Evolutionary conservation across 1,139 yeast species (phyloP).

Genomic region (Yamadazyma aaseri): DNA sequence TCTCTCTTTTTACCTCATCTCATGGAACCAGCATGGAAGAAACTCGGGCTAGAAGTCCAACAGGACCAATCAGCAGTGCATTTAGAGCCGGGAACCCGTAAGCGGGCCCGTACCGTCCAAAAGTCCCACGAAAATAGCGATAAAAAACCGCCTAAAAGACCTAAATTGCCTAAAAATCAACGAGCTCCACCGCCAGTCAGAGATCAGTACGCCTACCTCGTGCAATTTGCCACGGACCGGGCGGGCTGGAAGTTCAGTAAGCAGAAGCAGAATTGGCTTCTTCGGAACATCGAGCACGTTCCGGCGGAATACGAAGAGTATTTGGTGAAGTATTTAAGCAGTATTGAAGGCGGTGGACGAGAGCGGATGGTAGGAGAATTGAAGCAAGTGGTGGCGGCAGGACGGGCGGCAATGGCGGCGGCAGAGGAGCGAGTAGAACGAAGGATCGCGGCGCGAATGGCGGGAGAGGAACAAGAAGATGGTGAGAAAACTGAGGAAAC

Average conservation of each 20-base stretch:
- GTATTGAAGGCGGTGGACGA: conserved; percentile 73
- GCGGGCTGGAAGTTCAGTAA: conserved; percentile 88
- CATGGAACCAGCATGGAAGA: conserved; percentile 85
- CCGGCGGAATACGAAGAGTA: conserved; percentile 58
- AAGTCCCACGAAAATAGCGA: conserved; percentile 17
- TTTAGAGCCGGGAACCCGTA: conserved; percentile 43
- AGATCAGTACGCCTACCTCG: conserved; percentile 76
- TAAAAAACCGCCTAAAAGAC: conserved; percentile 70
- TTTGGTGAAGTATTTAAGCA: conserved; percentile 57
- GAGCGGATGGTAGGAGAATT: conserved; percentile 57
- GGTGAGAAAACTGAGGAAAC: conserved; percentile 17
- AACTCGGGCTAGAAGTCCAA: conserved; percentile 65
- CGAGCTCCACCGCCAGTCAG: conserved; percentile 75
- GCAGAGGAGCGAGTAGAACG: conserved; percentile 40
- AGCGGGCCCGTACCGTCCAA: conserved; percentile 47
- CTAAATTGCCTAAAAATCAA: conserved; percentile 71
- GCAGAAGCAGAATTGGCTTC: conserved; percentile 91
- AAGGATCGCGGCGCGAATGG: conserved; percentile 36
- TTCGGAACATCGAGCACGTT: conserved; percentile 61
- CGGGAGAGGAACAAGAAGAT: conserved; percentile 20
- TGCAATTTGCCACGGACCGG: conserved; percentile 60
- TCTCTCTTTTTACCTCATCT: conserved; percentile 6
- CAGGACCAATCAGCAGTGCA: conserved; percentile 40
- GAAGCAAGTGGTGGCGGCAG: conserved; percentile 43
- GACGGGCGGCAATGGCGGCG: conserved; percentile 54